Percentiles rank a stretch among this genome's conserved stretches.
These are phyloP conservation scores for Cryphonectria nitschkei DNA, from an alignment of 2,329 filamentous ascomycete genomes.

Conservation along the genomic window DNA sequence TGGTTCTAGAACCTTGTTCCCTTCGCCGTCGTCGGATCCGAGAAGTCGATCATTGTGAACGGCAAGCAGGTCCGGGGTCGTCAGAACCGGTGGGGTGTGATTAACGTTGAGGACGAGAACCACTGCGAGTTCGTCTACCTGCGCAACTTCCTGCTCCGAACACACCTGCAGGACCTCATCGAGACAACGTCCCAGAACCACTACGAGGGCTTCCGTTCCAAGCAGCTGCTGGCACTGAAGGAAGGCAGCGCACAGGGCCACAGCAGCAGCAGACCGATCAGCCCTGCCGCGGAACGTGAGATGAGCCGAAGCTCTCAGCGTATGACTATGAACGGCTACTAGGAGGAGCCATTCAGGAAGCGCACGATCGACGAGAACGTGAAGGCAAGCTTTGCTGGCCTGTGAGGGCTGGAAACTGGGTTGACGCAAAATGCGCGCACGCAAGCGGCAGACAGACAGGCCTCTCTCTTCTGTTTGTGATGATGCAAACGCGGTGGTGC, in stretches of 20 bases:
- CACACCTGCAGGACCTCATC: slow-evolving; percentile 97
- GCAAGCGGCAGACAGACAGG: slow-evolving; percentile 18
- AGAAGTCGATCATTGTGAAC: slow-evolving; percentile 96
- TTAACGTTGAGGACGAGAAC: slow-evolving; percentile 99
- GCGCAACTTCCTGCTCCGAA: slow-evolving; percentile 97
- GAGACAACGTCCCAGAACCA: slow-evolving; percentile 99
- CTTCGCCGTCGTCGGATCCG: slow-evolving; percentile 96
- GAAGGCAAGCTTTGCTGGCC: slow-evolving; percentile 26
- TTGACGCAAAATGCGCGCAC: slow-evolving; percentile 25
- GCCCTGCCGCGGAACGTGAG: slow-evolving; percentile 90
- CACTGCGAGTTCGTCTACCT: slow-evolving; percentile 99
- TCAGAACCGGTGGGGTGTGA: slow-evolving; percentile 99
- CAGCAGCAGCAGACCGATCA: slow-evolving; percentile 91
- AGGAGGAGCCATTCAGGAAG: slow-evolving; percentile 42
- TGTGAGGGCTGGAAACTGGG: slow-evolving; percentile 26
- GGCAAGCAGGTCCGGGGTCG: slow-evolving; percentile 97
- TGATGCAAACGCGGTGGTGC: slow-evolving; percentile 23
- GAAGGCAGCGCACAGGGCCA: slow-evolving; percentile 89
- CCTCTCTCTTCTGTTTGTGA: slow-evolving; percentile 19
- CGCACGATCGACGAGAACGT: slow-evolving; percentile 29
- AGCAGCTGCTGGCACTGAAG: slow-evolving; percentile 97
- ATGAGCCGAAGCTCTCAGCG: slow-evolving; percentile 96
- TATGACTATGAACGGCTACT: slow-evolving; percentile 99
- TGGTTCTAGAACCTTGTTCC: slow-evolving; percentile 78
- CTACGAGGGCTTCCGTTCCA: slow-evolving; percentile 99